phyloP scores from a whole-genome alignment of 441 rosid genomes.

The Macaranga tanarius region DNA sequence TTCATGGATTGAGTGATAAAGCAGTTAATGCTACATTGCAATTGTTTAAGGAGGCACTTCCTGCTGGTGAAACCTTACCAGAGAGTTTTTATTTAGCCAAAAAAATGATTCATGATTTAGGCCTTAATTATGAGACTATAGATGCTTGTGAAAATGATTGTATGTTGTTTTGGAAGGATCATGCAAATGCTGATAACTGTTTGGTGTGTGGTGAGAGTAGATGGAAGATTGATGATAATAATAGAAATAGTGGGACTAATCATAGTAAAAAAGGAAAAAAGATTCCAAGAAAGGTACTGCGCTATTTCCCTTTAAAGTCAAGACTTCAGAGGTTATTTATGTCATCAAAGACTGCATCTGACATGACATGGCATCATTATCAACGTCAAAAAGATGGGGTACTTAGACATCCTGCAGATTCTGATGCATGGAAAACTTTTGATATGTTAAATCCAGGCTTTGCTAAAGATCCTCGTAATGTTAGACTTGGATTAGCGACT shows the following conservation, averaged over 20 bases:
- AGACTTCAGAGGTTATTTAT: not conserved
- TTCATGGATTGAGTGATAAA: slow-evolving; percentile 6
- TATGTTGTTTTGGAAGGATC: too few relatives aligned
- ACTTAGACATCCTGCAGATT: too few relatives aligned
- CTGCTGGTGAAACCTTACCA: not conserved
- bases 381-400: too few relatives aligned
- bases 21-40: not conserved
- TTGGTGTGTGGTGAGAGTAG: not conserved
- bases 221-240: not conserved
- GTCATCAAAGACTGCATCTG: not conserved
- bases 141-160: not conserved
- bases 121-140: not conserved
- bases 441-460: not conserved
- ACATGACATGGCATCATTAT: not conserved
- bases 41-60: not conserved
- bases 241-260: not conserved
- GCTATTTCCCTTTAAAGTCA: not conserved
- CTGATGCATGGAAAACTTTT: not conserved
- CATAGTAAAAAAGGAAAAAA: not conserved
- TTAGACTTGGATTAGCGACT: not conserved
- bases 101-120: not conserved
- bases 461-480: not conserved
- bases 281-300: not conserved
- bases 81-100: not conserved
- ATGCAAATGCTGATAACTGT: not conserved